Evolutionary conservation across 345 rosid genomes (phyloP).

Genomic region (Populus alba): DNA sequence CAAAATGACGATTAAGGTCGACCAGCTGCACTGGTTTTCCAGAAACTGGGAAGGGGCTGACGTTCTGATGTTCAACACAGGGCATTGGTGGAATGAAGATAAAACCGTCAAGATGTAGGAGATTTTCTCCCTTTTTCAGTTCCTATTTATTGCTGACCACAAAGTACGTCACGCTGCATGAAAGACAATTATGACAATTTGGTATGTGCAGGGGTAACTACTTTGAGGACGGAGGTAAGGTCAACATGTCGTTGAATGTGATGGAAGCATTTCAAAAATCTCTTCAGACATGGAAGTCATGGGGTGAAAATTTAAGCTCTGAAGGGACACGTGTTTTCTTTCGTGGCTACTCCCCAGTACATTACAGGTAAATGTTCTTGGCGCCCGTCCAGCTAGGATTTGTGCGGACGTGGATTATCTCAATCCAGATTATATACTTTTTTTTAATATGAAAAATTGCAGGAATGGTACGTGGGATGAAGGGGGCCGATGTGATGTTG

Average conservation of each 20-base stretch:
- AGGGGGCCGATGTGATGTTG: slow-evolving; percentile 67
- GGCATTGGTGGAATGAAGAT: slow-evolving; percentile 85
- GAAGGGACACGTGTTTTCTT: slow-evolving; percentile 56
- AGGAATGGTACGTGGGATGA: slow-evolving; percentile 70
- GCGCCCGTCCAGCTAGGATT: background rate
- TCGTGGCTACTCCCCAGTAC: slow-evolving; percentile 75
- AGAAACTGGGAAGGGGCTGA: slow-evolving; percentile 63
- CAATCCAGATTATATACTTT: background rate
- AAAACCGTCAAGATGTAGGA: slow-evolving; percentile 52
- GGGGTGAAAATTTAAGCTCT: slow-evolving; percentile 54
- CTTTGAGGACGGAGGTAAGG: slow-evolving; percentile 61
- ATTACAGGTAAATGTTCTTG: slow-evolving; percentile 54
- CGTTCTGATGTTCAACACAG: slow-evolving; percentile 67
- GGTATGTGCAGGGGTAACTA: slow-evolving; percentile 49
- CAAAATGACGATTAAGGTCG: slow-evolving; percentile 51
- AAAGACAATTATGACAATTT: background rate
- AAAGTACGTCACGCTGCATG: background rate
- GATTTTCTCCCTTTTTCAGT: background rate
- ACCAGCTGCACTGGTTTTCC: slow-evolving; percentile 64
- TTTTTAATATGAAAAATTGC: slow-evolving; percentile 4
- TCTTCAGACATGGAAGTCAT: slow-evolving; percentile 61
- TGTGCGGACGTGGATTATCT: background rate
- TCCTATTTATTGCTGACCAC: background rate
- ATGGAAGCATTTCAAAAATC: slow-evolving; percentile 68
- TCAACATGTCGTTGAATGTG: slow-evolving; percentile 59